Conservation (phyloP, 306 rosid species). For the Hylodesmum podocarpum region DNA sequence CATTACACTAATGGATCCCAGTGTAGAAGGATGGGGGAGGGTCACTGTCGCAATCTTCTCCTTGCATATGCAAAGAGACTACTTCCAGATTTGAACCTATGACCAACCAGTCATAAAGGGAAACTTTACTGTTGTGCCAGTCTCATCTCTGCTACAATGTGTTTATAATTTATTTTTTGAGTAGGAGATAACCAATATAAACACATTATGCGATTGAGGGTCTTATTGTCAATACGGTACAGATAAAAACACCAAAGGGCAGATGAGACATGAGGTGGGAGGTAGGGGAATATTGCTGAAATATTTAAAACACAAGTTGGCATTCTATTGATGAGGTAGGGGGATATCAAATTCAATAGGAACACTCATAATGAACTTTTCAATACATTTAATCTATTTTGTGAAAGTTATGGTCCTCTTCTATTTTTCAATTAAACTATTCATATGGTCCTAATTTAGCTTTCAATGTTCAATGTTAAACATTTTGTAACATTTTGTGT, state of each 20-base stretch:
- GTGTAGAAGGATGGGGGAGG: too few relatives aligned
- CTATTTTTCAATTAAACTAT: not conserved
- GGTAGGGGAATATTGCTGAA: not conserved
- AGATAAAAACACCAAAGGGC: not conserved
- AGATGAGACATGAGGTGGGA: not conserved
- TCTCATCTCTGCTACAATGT: not conserved
- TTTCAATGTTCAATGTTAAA: constrained; percentile 10
- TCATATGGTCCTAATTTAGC: not conserved
- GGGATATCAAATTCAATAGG: not conserved
- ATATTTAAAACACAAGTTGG: not conserved
- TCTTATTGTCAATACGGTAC: not conserved
- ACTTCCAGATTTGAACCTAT: too few relatives aligned
- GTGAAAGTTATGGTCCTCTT: not conserved
- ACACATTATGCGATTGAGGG: not conserved
- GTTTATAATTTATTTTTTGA: not conserved
- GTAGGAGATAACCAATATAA: not conserved
- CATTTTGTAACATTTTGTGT: not conserved
- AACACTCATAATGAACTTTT: not conserved
- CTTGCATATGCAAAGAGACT: too few relatives aligned
- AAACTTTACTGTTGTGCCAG: too few relatives aligned
- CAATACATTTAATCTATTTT: not conserved
- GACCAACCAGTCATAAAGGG: too few relatives aligned
- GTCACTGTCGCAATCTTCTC: too few relatives aligned
- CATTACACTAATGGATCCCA: too few relatives aligned
- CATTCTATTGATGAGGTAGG: not conserved